phyloP scores from a whole-genome alignment of 768 basidiomycete species.

The Nidula microcarpa region DNA sequence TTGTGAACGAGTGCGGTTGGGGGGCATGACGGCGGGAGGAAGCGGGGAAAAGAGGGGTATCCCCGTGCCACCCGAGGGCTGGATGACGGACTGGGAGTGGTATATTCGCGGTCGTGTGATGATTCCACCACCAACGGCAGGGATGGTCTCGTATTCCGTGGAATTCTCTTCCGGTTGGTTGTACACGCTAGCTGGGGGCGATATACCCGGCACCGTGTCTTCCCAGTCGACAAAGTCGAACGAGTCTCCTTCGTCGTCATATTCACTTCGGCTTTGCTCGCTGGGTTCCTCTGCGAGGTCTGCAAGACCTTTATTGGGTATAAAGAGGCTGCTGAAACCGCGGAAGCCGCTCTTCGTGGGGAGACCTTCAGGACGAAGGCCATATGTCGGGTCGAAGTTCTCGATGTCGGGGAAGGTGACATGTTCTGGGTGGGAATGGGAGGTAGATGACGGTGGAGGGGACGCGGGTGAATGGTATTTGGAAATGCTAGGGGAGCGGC shows the following conservation, averaged over 20 bases:
- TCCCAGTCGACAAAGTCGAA: conserved; percentile 76
- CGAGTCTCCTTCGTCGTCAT: conserved; percentile 39
- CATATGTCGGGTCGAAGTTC: conserved; percentile 95
- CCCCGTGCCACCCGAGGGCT: conserved; percentile 35
- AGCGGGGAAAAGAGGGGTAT: conserved; percentile 11
- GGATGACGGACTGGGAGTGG: conserved; percentile 80
- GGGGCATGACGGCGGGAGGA: conserved; percentile 10
- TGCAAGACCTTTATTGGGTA: conserved; percentile 65
- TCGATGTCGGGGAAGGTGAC: conserved; percentile 50
- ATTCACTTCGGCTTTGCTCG: conserved; percentile 28
- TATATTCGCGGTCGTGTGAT: conserved; percentile 82
- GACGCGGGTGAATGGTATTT: conserved; percentile 10
- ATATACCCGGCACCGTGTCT: conserved; percentile 44
- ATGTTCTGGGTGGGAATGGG: conserved; percentile 25
- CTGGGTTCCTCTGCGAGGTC: conserved; percentile 72
- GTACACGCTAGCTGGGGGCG: conserved; percentile 37
- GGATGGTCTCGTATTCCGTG: conserved; percentile 80
- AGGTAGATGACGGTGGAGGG: conserved; percentile 12
- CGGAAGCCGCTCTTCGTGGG: conserved; percentile 82
- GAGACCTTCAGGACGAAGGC: conserved; percentile 86
- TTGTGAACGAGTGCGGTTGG: conserved; percentile 9
- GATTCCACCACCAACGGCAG: conserved; percentile 88
- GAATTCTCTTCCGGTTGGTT: conserved; percentile 31
- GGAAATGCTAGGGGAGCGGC: conserved; percentile 18
- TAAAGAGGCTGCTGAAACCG: conserved; percentile 73